A percentile compares a stretch with the other conserved stretches of the same genome.
Conservation (phyloP, 176 grass and related monocot species). For the Eleusine indica region DNA sequence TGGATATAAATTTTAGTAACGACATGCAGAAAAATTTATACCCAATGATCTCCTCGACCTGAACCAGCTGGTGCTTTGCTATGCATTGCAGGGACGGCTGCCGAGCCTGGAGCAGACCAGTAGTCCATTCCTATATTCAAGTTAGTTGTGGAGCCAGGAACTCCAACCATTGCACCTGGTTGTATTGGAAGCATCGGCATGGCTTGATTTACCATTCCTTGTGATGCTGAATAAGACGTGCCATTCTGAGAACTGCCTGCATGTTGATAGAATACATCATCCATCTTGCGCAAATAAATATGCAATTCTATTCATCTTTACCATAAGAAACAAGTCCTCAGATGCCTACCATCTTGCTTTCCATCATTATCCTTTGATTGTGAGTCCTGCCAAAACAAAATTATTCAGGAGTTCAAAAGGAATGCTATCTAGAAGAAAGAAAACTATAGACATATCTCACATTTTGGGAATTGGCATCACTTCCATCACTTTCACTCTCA, state of each 20-base stretch:
- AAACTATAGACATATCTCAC: slow-evolving; percentile 50
- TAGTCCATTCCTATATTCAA: slow-evolving; percentile 89
- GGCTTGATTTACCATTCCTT: slow-evolving; percentile 55
- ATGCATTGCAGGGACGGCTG: slow-evolving; percentile 51
- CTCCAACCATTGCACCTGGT: slow-evolving; percentile 52
- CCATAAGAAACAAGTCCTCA: slow-evolving; percentile 32
- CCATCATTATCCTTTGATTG: slow-evolving; percentile 66
- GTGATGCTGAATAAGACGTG: slow-evolving; percentile 46
- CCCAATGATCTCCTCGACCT: slow-evolving; percentile 61
- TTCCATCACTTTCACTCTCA: slow-evolving; percentile 92
- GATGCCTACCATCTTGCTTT: slow-evolving; percentile 57
- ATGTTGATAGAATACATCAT: slow-evolving; percentile 32
- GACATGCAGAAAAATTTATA: slow-evolving; percentile 36
- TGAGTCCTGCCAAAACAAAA: slow-evolving; percentile 53
- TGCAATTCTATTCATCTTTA: slow-evolving; percentile 21
- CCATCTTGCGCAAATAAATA: slow-evolving; percentile 41
- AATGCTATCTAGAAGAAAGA: slow-evolving; percentile 12
- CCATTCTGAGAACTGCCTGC: slow-evolving; percentile 66
- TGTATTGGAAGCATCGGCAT: slow-evolving; percentile 65
- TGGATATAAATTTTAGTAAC: slow-evolving; percentile 12
- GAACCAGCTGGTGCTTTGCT: slow-evolving; percentile 49
- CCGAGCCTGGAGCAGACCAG: slow-evolving; percentile 67
- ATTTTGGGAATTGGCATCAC: slow-evolving; percentile 88
- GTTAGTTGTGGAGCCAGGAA: slow-evolving; percentile 71
- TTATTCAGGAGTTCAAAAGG: slow-evolving; percentile 12